phyloP scores from a whole-genome alignment of 441 rosid species.

The Gossypium trilobum region DNA sequence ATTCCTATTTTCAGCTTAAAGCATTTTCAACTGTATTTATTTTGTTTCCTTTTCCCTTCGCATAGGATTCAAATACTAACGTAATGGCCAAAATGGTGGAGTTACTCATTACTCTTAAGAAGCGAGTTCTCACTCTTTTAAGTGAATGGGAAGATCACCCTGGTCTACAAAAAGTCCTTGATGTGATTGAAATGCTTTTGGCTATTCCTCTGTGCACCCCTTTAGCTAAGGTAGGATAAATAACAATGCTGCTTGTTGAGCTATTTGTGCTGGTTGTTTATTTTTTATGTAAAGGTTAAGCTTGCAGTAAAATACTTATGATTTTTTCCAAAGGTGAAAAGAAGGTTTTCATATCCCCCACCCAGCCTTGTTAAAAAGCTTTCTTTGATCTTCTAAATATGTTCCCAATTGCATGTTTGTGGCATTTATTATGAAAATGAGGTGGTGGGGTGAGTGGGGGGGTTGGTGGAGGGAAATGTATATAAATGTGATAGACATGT shows the following conservation, averaged over 20 bases:
- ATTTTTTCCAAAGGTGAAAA: background rate
- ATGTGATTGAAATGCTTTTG: conserved; percentile 65
- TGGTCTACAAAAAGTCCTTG: conserved; percentile 65
- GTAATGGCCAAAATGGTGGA: conserved; percentile 68
- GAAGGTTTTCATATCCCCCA: background rate
- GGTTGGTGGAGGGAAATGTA: background rate
- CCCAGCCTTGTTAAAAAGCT: background rate
- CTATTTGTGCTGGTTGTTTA: background rate
- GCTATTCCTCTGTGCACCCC: conserved; percentile 68
- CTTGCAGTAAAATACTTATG: background rate
- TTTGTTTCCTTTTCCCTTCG: conserved; percentile 14
- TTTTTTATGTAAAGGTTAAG: conserved; percentile 9
- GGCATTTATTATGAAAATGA: background rate
- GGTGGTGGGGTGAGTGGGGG: background rate
- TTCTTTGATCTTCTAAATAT: background rate
- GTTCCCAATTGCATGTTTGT: background rate
- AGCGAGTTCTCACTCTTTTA: conserved; percentile 35
- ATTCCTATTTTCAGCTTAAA: conserved; percentile 4
- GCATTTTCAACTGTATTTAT: conserved; percentile 4
- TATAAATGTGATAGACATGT: background rate
- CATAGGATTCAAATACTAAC: conserved; percentile 69
- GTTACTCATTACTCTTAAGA: conserved; percentile 44
- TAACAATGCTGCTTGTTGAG: conserved; percentile 1
- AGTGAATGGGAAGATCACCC: conserved; percentile 75
- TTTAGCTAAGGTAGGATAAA: conserved; percentile 68